Evolutionary conservation across 371 early-diverging fungal species (phyloP).

Genomic region (Batkoa obscura): DNA sequence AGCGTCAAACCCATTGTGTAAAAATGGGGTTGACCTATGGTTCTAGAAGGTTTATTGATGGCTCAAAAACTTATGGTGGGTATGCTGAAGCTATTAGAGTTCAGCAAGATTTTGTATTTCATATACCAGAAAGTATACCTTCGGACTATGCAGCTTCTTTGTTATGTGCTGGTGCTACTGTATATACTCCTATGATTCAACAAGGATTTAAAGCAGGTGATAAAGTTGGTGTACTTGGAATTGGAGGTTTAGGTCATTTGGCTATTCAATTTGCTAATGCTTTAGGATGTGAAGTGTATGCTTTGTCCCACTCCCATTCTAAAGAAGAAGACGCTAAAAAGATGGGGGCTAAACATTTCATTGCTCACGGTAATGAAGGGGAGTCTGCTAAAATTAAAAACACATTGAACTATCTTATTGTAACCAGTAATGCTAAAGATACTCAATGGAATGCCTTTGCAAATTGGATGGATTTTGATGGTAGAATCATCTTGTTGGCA

Average conservation of each 20-base stretch:
- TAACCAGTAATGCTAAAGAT: conserved; percentile 25
- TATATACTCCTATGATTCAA: conserved; percentile 33
- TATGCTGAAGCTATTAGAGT: conserved; percentile 19
- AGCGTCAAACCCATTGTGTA: conserved; percentile 44
- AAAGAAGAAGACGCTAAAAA: conserved; percentile 42
- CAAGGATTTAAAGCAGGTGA: conserved; percentile 27
- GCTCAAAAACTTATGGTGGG: conserved; percentile 22
- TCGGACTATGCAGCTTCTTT: conserved; percentile 16
- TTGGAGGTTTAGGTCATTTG: conserved; percentile 56
- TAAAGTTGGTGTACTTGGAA: conserved; percentile 41
- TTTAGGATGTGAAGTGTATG: conserved; percentile 39
- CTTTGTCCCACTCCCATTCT: conserved; percentile 26
- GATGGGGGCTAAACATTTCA: conserved; percentile 42
- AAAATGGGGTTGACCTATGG: conserved; percentile 19
- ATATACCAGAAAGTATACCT: conserved; percentile 26
- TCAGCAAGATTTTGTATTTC: conserved; percentile 23
- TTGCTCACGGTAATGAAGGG: conserved; percentile 17
- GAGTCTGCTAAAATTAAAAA: conserved; percentile 9
- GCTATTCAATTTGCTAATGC: conserved; percentile 40
- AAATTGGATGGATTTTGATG: conserved; percentile 27
- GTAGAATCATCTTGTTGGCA: conserved; percentile 38
- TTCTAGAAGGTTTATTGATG: background rate
- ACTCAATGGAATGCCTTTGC: conserved; percentile 27
- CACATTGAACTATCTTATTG: conserved; percentile 26
- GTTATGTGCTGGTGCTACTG: conserved; percentile 58